phyloP scores from a whole-genome alignment of 2,329 filamentous ascomycete species.

The Ceratocystis albifundus region DNA sequence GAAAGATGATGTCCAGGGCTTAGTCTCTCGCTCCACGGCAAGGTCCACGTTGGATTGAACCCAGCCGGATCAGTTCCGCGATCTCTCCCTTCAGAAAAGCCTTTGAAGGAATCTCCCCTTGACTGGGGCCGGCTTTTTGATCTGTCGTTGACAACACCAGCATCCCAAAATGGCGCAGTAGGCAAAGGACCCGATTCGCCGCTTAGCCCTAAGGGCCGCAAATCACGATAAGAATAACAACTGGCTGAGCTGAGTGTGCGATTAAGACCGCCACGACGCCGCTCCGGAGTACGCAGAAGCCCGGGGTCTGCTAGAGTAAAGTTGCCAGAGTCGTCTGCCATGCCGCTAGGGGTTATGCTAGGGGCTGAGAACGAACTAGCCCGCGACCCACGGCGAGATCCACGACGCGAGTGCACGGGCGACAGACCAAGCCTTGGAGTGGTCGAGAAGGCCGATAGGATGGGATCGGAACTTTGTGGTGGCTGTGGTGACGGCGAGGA shows the following conservation, averaged over 20 bases:
- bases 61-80: conserved; percentile 16
- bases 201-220: background rate
- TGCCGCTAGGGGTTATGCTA: background rate
- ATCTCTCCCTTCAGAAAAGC: conserved; percentile 22
- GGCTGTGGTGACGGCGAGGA: conserved; percentile 16
- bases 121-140: background rate
- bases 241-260: conserved; percentile 5
- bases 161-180: background rate
- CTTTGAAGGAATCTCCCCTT: conserved; percentile 19
- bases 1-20: background rate
- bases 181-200: background rate
- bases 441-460: conserved; percentile 28
- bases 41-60: conserved; percentile 18
- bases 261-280: background rate
- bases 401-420: conserved; percentile 1
- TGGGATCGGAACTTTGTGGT: conserved; percentile 29
- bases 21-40: conserved; percentile 6
- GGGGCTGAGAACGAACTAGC: background rate
- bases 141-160: background rate
- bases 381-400: conserved; percentile 10
- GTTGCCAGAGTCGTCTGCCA: background rate
- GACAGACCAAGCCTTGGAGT: conserved; percentile 23
- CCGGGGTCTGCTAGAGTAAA: background rate
- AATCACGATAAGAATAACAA: background rate
- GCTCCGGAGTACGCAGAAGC: conserved; percentile 7